Percentiles rank a stretch among this genome's conserved stretches.
phyloP scores from a whole-genome alignment of 768 basidiomycete genomes.

The Tubosaeta sp. region DNA sequence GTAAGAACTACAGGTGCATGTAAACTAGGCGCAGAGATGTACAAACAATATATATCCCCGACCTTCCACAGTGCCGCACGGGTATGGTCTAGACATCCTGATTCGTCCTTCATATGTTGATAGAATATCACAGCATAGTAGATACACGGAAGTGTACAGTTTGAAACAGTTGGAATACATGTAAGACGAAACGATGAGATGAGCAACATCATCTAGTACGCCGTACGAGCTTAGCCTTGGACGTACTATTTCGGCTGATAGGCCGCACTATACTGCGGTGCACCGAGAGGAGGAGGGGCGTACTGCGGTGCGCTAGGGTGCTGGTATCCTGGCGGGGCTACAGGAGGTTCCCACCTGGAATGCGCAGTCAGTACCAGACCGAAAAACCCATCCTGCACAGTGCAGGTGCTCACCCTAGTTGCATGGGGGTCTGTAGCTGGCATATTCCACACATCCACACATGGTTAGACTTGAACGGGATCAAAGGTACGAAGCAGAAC shows the following conservation, averaged over 20 bases:
- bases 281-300: not conserved
- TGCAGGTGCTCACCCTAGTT: conserved; percentile 40
- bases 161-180: not conserved
- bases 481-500: conserved; percentile 66
- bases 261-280: conserved; percentile 13
- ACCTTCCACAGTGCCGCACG: too few relatives aligned
- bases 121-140: too few relatives aligned
- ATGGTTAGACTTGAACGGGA: conserved; percentile 58
- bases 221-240: conserved; percentile 11
- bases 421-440: conserved; percentile 54
- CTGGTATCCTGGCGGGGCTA: conserved; percentile 34
- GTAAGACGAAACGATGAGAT: not conserved
- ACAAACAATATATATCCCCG: too few relatives aligned
- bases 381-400: too few relatives aligned
- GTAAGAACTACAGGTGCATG: too few relatives aligned
- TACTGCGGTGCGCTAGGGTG: conserved; percentile 28
- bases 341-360: conserved; percentile 34
- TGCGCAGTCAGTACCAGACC: not conserved
- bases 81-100: too few relatives aligned
- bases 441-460: conserved; percentile 74
- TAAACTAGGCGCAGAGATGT: too few relatives aligned
- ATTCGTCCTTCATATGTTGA: too few relatives aligned
- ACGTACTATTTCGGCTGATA: conserved; percentile 28
- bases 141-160: conserved; percentile 1
- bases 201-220: not conserved